These are phyloP conservation scores for Stevia rebaudiana DNA, from an alignment of 140 eudicot species.

Conservation along the genomic window DNA sequence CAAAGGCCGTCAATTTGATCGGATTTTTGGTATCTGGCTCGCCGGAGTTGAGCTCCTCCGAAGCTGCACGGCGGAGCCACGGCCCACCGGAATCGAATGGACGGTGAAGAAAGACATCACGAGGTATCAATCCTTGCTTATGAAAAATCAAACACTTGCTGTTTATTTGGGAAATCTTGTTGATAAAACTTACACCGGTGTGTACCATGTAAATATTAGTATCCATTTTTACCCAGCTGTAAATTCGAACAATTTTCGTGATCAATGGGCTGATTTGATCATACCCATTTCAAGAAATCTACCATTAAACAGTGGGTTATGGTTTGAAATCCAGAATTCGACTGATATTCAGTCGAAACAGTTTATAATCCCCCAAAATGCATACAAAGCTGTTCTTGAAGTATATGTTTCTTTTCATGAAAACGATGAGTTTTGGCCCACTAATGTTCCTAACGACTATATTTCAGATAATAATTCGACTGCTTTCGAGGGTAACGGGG, in stretches of 20 bases:
- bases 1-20: constrained; percentile 69
- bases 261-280: constrained; percentile 61
- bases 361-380: constrained; percentile 61
- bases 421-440: constrained; percentile 81
- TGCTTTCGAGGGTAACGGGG: constrained; percentile 55
- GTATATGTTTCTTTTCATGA: constrained; percentile 80
- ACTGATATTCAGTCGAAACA: constrained; percentile 44
- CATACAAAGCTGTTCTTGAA: constrained; percentile 69
- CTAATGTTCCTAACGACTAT: constrained; percentile 58
- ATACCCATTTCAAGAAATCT: constrained; percentile 66
- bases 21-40: constrained; percentile 87
- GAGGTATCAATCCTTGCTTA: constrained; percentile 61
- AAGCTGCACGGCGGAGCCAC: constrained; percentile 89
- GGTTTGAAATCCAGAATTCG: constrained; percentile 63
- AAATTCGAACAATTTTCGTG: background rate
- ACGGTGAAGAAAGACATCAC: constrained; percentile 69
- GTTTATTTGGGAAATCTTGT: constrained; percentile 76
- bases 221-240: constrained; percentile 58
- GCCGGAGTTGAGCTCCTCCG: constrained; percentile 83
- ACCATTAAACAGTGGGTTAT: constrained; percentile 70
- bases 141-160: constrained; percentile 55
- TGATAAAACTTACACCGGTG: constrained; percentile 65
- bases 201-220: constrained; percentile 65
- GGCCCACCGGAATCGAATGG: constrained; percentile 67
- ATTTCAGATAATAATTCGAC: constrained; percentile 48